Base-by-base conservation (phyloP, 129 eudicot genomes). In the Flaveria bidentis region DNA sequence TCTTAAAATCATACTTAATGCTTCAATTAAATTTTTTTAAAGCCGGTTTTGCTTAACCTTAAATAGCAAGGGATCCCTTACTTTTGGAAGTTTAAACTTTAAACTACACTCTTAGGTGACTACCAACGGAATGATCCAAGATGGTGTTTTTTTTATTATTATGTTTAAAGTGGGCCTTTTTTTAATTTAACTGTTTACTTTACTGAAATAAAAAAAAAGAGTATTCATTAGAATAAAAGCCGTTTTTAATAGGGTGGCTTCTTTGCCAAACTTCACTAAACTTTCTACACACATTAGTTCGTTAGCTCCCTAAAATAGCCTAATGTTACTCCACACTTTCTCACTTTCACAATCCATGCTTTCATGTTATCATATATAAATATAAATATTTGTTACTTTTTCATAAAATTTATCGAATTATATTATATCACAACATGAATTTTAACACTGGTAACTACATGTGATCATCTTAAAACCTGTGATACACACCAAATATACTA, bases 191-290 rank as follows among this genome's bases (percentile, higher is more conserved):
- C 6, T 22, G 14, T 57, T 57, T 20, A 3, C 26, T 57, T 57
- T 1, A 16, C n/a, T 58, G 64, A 22, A 9, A 22, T 20, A 55
- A 23, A 23, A 23, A 23, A 23, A 23, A 23, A 23, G 12, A 6
- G 28, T 2, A 12, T 52, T 52, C 2, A 52, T 12, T 25, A 39
- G 17, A 41, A 61, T 25, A 61, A 17, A 66, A 66, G 23, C 9
- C n/a, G 1, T 30, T 30, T 36, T 17, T 28, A 22, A 46, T 49
- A 63, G 30, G 79, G 51, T 64, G 72, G 49, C 20, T 49, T 73
- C 39, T 55, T 73, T 56, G 67, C 77, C 77, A 73, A 73, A 63
- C 63, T 49, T 66, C 17, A 15, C 55, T 17, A 49, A 65, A 76
- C 73, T 53, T 66, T 76, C 73, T 33, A 36, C 33, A 39, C 41